Base-by-base conservation (phyloP, 176 grass and related monocot genomes). In the Oryza officinalis region DNA sequence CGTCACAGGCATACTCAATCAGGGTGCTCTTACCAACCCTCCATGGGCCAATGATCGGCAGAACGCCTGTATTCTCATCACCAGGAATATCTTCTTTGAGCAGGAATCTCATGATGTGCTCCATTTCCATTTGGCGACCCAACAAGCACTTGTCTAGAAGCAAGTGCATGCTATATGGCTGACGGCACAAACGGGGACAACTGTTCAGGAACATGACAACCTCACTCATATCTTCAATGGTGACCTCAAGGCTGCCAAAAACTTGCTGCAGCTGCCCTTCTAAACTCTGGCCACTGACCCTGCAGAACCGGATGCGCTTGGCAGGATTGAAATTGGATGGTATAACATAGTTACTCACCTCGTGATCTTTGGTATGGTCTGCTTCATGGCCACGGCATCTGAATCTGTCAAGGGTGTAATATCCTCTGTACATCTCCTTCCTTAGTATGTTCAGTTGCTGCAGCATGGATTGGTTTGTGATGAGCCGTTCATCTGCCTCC, bases 1-100 rank as follows among this genome's bases (percentile, higher is more conserved):
- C 45, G 1, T 33, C 0, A 2, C 72, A 87, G 35, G 32, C 74
- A 46, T 87, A 69, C 71, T 74, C 69, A 0, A 57, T 37, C 6
- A 81, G 69, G 30, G 67, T 87, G n/a, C 61, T 87, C 70, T 82
- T 87, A 4, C 85, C 85, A 57, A 38, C 33, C 27, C 3, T 78
- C 18, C 7, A 12, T 6, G 75, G 75, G 0, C 75, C 75, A 1
- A 78, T 10, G 14, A 78, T 27, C 0, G 35, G 37, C 9, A 75
- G 17, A 17, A 52, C 72, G 3, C 47, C 26, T 6, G 14, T 15
- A 30, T 15, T 46, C 9, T 49, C 43, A 27, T 37, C 22, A 43
- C 68, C 37, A 1, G 18, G 20, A 13, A 10, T 38, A 20, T 71
- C 37, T 13, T 13, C 1, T 41, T 46, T 13, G 12, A 72, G 17